Percentiles rank a stretch among this genome's conserved stretches.
Evolutionary conservation across 2,329 filamentous ascomycete genomes (phyloP).

Genomic region (Pseudocercospora musae): DNA sequence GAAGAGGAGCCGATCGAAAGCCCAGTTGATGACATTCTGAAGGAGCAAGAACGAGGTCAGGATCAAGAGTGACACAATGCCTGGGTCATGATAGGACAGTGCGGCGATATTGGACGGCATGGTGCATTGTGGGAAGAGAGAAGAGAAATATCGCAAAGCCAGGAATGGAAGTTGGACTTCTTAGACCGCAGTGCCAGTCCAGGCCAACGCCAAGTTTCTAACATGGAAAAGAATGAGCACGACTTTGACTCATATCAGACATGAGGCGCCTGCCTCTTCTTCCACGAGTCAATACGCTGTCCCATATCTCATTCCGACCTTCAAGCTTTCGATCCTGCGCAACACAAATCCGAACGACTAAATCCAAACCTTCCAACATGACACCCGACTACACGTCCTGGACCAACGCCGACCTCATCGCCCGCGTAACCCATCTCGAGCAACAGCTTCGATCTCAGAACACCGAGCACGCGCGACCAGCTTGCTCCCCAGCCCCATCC

Average conservation of each 20-base stretch:
- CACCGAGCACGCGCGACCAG: conserved; percentile 30
- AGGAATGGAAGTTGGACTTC: not conserved
- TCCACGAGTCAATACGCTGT: not conserved
- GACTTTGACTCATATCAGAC: not conserved
- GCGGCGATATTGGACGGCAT: conserved; percentile 11
- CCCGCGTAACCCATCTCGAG: conserved; percentile 66
- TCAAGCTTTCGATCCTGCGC: not conserved
- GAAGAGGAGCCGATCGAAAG: conserved; percentile 23
- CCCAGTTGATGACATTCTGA: conserved; percentile 24
- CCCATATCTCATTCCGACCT: not conserved
- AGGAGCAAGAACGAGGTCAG: conserved; percentile 56
- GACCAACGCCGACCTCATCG: conserved; percentile 66
- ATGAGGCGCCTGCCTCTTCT: not conserved
- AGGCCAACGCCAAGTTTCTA: not conserved
- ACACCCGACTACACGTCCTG: conserved; percentile 59
- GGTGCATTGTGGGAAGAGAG: not conserved
- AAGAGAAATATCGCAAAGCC: not conserved
- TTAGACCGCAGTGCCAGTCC: not conserved
- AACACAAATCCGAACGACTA: not conserved
- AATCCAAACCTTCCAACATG: not conserved
- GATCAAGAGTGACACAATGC: conserved; percentile 57
- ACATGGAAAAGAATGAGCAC: not conserved
- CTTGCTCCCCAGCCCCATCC: conserved; percentile 9
- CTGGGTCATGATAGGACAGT: conserved; percentile 29
- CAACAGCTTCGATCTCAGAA: conserved; percentile 55